Evolutionary conservation across 768 basidiomycete species (phyloP), one percentile per base, ranked within the genome.

Genomic region (Dendrothele bispora): DNA sequence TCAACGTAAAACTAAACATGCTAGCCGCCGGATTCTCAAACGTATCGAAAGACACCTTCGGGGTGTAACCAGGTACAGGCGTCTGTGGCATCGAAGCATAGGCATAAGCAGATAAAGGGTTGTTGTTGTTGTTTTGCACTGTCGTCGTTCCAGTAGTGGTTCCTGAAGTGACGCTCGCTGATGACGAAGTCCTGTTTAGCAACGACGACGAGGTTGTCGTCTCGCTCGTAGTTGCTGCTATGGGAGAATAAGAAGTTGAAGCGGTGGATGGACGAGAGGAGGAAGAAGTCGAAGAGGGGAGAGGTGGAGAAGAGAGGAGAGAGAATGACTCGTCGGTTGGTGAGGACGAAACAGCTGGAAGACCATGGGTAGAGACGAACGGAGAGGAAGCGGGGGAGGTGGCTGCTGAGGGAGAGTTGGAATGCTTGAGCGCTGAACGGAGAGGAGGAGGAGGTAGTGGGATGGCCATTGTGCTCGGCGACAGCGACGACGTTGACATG

Each of bases 1-100:
- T 83, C 12, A 93, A 78, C 0, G 91, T 91, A 59, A 83, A 91
- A n/a, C 82, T 86, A 68, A 93, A 92, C 87, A 93, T 89, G 61
- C 79, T 78, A 6, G 86, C 86, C 21, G 74, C 80, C 10, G 84
- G 76, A 62, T 91, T 89, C 69, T 91, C 88, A 47, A 93, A 90
- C 0, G 90, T 92, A 62, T 92, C 91, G 61, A 91, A 91, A 2
- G 88, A 88, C 20, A 92, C 91, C 56, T 87, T 86, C 7, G 82
- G 30, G 2, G 46, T 47, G 28, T 47, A 47, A 18, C 46, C 46
- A 7, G 46, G 46, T 5, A 47, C 46, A 38, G 46, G 46, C 12
- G 46, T 47, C 27, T 47, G 46, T 2, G 46, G 46, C 25, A 27
- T 43, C 38, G 37, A 28, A 18, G 34, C n/a, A n/a, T n/a, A 34